Conservation (phyloP, 257 asterid genomes). For the Cynanchum wilfordii region DNA sequence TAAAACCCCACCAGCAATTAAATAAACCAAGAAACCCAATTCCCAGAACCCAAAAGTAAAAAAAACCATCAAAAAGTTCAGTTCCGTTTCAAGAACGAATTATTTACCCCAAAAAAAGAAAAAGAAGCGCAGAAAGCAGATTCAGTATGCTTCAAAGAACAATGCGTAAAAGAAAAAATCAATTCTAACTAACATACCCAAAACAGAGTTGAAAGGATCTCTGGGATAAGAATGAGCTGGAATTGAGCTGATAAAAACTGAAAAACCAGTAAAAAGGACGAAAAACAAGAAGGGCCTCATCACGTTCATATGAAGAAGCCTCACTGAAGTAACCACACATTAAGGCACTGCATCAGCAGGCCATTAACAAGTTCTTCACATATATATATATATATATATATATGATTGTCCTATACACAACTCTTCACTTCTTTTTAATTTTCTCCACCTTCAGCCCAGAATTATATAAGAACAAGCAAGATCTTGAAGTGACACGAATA, state of each 20-base stretch:
- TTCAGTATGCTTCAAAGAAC: not conserved
- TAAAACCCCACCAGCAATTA: not conserved
- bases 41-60: constrained; percentile 8
- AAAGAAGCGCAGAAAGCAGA: not conserved
- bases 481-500: constrained; percentile 12
- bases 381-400: not conserved
- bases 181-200: constrained; percentile 38
- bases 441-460: not conserved
- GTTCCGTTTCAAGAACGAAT: constrained; percentile 5
- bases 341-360: constrained; percentile 25
- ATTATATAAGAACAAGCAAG: constrained; percentile 1
- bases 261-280: constrained; percentile 26
- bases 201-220: constrained; percentile 48
- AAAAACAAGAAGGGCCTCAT: constrained; percentile 31
- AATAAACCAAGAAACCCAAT: constrained; percentile 22
- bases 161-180: not conserved
- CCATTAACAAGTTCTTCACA: constrained; percentile 23
- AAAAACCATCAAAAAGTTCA: not conserved
- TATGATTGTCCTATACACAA: not conserved
- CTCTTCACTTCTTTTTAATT: not conserved
- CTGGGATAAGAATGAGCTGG: constrained; percentile 34
- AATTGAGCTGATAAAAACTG: constrained; percentile 35
- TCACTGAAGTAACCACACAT: constrained; percentile 27
- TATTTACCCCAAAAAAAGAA: not conserved
- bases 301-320: constrained; percentile 25